Evolutionary conservation across 1,284 basidiomycete species (phyloP), one percentile per base, ranked within the genome.

Genomic region (Moesziomyces parantarcticus): DNA sequence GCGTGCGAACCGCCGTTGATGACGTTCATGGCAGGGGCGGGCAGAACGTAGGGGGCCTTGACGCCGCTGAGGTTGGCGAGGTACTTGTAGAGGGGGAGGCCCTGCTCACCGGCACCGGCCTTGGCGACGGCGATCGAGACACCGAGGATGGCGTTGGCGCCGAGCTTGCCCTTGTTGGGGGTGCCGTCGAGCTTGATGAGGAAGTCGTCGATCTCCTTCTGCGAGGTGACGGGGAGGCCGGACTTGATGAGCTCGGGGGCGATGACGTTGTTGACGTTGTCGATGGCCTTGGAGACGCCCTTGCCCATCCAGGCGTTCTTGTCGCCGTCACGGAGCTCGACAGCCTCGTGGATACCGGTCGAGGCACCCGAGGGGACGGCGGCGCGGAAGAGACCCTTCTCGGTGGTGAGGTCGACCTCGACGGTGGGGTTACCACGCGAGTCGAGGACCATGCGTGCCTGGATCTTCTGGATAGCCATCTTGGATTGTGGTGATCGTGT

Each of bases 1-100:
- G 97, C 97, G 86, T 99, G 97, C 76, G 94, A 97, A 76, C 97
- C 97, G 86, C 97, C 97, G 87, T 99, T 99, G 89, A 99, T 99
- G 83, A 99, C 97, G 87, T 99, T 99, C 92, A 90, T 56, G 94
- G 97, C 84, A 86, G 88, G 79, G 40, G 79, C 76, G 57, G 96
- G 96, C 36, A 81, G 77, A 21, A 80, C 55, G 87, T 91, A 98
- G 47, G 96, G 96, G 63, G 92, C 88, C 86, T 93, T 92, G 86
- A 97, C 89, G 80, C 95, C 94, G 66, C 96, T 92, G 78, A 99
- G 91, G 76, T 93, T 90, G 56, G 95, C 96, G 79, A 99, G 90
- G 89, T 98, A 94, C 85, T 93, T 90, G 89, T 99, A 99, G 80
- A 97, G 91, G 61, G 97, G 94, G 58, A 98, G 88, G 72, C 91